These are phyloP conservation scores for Xanthoconium stramineum DNA, from an alignment of 768 basidiomycete species.

Conservation along the genomic window DNA sequence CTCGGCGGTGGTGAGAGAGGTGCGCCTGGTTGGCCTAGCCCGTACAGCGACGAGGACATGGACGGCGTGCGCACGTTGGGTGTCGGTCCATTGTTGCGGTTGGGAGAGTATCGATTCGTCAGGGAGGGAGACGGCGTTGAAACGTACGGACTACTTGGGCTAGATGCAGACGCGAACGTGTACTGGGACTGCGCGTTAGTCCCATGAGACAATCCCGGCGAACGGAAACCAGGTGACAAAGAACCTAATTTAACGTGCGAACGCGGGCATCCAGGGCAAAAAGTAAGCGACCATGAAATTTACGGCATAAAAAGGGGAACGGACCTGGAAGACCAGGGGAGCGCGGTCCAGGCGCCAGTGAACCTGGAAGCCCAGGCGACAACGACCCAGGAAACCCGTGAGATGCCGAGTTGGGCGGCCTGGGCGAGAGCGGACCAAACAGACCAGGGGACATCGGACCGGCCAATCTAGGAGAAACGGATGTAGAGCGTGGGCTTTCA, in stretches of 20 bases:
- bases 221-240: conserved; percentile 22
- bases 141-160: conserved; percentile 8
- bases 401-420: conserved; percentile 2
- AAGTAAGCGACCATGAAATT: conserved; percentile 6
- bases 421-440: neutral
- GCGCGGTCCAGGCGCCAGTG: conserved; percentile 18
- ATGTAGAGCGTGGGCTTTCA: conserved; percentile 2
- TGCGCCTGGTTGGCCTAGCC: neutral
- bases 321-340: conserved; percentile 25
- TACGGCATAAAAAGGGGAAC: conserved; percentile 11
- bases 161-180: conserved; percentile 14
- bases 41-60: neutral
- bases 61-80: conserved; percentile 11
- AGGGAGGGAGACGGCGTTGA: neutral
- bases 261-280: neutral
- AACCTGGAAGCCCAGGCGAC: conserved; percentile 18
- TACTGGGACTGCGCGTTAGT: conserved; percentile 13
- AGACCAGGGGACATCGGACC: conserved; percentile 12
- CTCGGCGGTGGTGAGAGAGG: conserved; percentile 26
- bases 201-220: conserved; percentile 11
- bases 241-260: conserved; percentile 15
- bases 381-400: conserved; percentile 13
- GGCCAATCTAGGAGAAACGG: conserved; percentile 10
- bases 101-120: neutral
- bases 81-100: neutral